phyloP scores from a whole-genome alignment of 1,139 yeast species.

The Debaryomyces psychrophilus region DNA sequence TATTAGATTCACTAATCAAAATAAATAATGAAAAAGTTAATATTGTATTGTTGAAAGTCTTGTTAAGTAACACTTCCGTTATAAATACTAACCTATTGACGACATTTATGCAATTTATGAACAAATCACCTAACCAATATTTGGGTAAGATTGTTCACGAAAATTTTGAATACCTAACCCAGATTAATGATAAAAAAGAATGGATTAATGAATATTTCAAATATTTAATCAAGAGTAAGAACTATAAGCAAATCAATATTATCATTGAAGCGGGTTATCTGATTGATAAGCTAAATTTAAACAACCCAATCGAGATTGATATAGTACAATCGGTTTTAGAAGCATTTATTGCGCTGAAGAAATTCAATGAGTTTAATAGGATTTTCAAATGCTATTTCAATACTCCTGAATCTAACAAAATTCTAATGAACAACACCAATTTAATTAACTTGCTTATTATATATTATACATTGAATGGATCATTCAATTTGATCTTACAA shows the following conservation, averaged over 20 bases:
- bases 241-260: slow-evolving; percentile 14
- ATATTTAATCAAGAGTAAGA: slow-evolving; percentile 18
- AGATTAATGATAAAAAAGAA: slow-evolving; percentile 14
- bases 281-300: slow-evolving; percentile 11
- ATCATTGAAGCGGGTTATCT: slow-evolving; percentile 16
- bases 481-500: slow-evolving; percentile 19
- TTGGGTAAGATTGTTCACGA: slow-evolving; percentile 21
- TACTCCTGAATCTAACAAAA: slow-evolving; percentile 12
- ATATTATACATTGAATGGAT: slow-evolving; percentile 26
- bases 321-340: slow-evolving; percentile 18
- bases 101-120: slow-evolving; percentile 18
- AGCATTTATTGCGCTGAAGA: slow-evolving; percentile 19
- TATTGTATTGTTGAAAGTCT: slow-evolving; percentile 26
- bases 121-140: slow-evolving; percentile 24
- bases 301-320: slow-evolving; percentile 12
- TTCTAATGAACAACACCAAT: slow-evolving; percentile 18
- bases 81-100: slow-evolving; percentile 18
- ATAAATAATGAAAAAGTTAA: slow-evolving; percentile 34
- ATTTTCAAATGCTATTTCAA: slow-evolving; percentile 19
- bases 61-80: slow-evolving; percentile 15
- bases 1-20: slow-evolving; percentile 25
- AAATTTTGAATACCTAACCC: slow-evolving; percentile 18
- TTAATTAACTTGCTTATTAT: slow-evolving; percentile 26
- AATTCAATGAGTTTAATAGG: slow-evolving; percentile 20
- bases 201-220: slow-evolving; percentile 27